Evolutionary conservation across 352 stramenopile genomes (phyloP).

Genomic region (Phytophthora meadii): DNA sequence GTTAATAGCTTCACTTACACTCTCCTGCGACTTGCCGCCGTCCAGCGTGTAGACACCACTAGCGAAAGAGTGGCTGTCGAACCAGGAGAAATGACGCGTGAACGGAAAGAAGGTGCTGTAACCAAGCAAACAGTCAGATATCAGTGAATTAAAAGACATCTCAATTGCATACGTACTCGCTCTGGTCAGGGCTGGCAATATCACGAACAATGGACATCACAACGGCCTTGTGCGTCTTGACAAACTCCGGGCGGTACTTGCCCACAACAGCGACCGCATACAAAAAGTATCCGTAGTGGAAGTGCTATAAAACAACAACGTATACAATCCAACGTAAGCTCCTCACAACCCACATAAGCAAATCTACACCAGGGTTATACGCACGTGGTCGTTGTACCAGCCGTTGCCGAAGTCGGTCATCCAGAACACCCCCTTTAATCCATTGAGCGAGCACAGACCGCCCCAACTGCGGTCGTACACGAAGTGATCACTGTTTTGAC

Average conservation of each 20-base stretch:
- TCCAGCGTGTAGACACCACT: conserved; percentile 95
- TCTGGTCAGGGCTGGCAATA: conserved; percentile 68
- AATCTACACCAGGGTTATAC: conserved; percentile 18
- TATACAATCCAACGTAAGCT: conserved; percentile 5
- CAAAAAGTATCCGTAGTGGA: conserved; percentile 96
- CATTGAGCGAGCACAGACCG: conserved; percentile 91
- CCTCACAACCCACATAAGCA: not conserved
- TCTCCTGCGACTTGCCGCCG: conserved; percentile 97
- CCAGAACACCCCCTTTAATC: conserved; percentile 89
- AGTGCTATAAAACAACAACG: conserved; percentile 79
- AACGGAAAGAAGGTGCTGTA: conserved; percentile 88
- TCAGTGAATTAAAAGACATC: not conserved
- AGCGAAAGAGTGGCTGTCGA: conserved; percentile 96
- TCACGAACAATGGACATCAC: conserved; percentile 82
- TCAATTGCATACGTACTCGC: conserved; percentile 57
- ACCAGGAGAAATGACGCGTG: conserved; percentile 97
- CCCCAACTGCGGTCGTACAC: conserved; percentile 95
- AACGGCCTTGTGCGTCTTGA: conserved; percentile 68
- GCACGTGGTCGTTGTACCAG: conserved; percentile 91
- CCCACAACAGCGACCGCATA: conserved; percentile 85
- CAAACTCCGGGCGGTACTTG: conserved; percentile 81
- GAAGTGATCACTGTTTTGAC: conserved; percentile 83
- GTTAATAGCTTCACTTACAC: conserved; percentile 96
- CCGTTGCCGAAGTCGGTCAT: conserved; percentile 95
- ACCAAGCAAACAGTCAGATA: conserved; percentile 23